phyloP scores from a whole-genome alignment of 345 rosid genomes.

The Hypericum androsaemum region DNA sequence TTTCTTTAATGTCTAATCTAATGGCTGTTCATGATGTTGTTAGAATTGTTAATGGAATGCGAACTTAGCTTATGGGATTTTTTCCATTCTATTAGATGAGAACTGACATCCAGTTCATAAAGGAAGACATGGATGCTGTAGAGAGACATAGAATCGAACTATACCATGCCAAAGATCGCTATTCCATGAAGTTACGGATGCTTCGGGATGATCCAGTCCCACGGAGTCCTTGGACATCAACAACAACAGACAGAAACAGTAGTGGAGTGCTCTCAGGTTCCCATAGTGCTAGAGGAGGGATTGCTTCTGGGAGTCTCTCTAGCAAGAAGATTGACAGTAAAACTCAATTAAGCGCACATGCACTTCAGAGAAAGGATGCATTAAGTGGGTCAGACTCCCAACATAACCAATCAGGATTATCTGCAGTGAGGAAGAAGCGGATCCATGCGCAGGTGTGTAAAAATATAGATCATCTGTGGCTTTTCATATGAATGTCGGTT shows the following conservation, averaged over 20 bases:
- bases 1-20: too few relatives aligned
- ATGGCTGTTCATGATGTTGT: too few relatives aligned
- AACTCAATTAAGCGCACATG: slow-evolving; percentile 57
- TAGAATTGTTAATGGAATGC: too few relatives aligned
- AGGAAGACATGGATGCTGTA: slow-evolving; percentile 81
- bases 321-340: slow-evolving; percentile 61
- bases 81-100: slow-evolving; percentile 35
- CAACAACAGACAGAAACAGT: slow-evolving; percentile 39
- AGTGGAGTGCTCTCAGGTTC: slow-evolving; percentile 45
- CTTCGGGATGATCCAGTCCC: slow-evolving; percentile 66
- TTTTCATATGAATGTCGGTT: background rate
- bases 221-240: slow-evolving; percentile 54
- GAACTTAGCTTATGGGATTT: too few relatives aligned
- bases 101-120: slow-evolving; percentile 74
- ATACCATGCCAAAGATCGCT: slow-evolving; percentile 66
- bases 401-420: slow-evolving; percentile 56
- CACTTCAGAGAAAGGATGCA: slow-evolving; percentile 59
- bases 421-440: slow-evolving; percentile 75
- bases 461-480: background rate
- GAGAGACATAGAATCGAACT: slow-evolving; percentile 84
- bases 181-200: slow-evolving; percentile 71
- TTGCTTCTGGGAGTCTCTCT: slow-evolving; percentile 39
- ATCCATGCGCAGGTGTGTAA: slow-evolving; percentile 77
- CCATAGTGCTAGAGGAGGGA: slow-evolving; percentile 49
- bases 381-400: slow-evolving; percentile 65